phyloP scores from a whole-genome alignment of 140 eudicot species.

The Ambrosia hybrid region DNA sequence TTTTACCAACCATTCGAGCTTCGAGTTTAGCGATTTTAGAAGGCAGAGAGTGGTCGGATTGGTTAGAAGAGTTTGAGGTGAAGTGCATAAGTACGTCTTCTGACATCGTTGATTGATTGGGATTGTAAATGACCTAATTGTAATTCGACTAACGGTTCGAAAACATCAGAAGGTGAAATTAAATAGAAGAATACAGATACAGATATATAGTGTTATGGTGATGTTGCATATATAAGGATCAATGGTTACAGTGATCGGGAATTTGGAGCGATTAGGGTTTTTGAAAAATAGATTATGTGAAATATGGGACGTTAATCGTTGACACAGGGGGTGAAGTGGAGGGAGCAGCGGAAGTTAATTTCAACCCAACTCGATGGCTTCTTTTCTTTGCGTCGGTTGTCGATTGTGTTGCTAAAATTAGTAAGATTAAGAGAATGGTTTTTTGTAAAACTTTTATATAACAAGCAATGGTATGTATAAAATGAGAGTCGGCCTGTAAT shows the following conservation, averaged over 20 bases:
- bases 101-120: slow-evolving; percentile 49
- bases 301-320: no score
- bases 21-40: slow-evolving; percentile 81
- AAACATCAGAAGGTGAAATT: not conserved
- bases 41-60: slow-evolving; percentile 72
- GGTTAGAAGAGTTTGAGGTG: slow-evolving; percentile 83
- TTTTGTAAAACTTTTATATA: no score
- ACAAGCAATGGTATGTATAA: no score
- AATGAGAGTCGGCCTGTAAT: no score
- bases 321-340: no score
- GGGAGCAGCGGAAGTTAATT: no score
- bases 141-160: not conserved
- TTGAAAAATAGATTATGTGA: no score
- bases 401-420: no score
- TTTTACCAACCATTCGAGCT: slow-evolving; percentile 88
- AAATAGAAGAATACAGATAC: slow-evolving; percentile 9
- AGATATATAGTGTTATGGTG: not conserved
- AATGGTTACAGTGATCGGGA: slow-evolving; percentile 14
- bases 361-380: no score
- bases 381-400: no score
- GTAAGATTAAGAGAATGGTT: no score
- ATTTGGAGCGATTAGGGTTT: slow-evolving; percentile 23
- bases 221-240: not conserved
- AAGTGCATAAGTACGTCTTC: slow-evolving; percentile 76
- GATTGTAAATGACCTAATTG: not conserved